A percentile compares a stretch with the other conserved stretches of the same genome.
phyloP scores from a whole-genome alignment of 2,329 filamentous ascomycete genomes.

The Claviceps paspali region DNA sequence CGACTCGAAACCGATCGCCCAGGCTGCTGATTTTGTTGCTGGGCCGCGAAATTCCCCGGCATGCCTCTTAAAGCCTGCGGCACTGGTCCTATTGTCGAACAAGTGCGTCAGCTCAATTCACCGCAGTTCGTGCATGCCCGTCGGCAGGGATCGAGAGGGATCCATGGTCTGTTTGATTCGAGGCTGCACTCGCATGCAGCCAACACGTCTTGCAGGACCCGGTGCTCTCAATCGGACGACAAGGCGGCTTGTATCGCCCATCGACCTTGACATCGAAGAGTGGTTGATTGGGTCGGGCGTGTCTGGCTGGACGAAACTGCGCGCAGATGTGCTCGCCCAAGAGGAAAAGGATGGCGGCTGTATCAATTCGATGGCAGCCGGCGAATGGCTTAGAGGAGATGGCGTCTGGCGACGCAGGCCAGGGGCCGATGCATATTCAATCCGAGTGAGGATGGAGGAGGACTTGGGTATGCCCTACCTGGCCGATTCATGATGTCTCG shows the following conservation, averaged over 20 bases:
- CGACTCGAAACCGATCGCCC: conserved; percentile 40
- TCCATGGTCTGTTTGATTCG: not conserved
- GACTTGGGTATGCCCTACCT: conserved; percentile 31
- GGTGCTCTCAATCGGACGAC: not conserved
- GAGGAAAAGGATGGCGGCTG: not conserved
- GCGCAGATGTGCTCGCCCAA: not conserved
- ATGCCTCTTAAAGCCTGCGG: conserved; percentile 48
- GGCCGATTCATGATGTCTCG: conserved; percentile 40
- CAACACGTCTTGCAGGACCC: not conserved
- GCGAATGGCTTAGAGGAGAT: not conserved
- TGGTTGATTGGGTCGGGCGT: not conserved
- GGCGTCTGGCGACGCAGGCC: not conserved
- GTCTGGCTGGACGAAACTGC: not conserved
- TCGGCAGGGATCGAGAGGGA: not conserved
- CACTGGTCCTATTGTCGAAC: conserved; percentile 32
- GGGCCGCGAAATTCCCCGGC: conserved; percentile 42
- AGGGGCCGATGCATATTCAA: conserved; percentile 1
- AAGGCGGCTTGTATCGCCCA: not conserved
- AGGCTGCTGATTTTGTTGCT: conserved; percentile 39
- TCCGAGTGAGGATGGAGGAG: conserved; percentile 8
- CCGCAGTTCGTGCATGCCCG: not conserved
- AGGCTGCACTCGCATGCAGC: not conserved
- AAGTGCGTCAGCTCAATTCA: conserved; percentile 13
- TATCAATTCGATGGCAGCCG: not conserved
- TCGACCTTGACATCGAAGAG: not conserved